Evolutionary conservation across 2,329 filamentous ascomycete species (phyloP).

Genomic region (Sporothrix schenckii): DNA sequence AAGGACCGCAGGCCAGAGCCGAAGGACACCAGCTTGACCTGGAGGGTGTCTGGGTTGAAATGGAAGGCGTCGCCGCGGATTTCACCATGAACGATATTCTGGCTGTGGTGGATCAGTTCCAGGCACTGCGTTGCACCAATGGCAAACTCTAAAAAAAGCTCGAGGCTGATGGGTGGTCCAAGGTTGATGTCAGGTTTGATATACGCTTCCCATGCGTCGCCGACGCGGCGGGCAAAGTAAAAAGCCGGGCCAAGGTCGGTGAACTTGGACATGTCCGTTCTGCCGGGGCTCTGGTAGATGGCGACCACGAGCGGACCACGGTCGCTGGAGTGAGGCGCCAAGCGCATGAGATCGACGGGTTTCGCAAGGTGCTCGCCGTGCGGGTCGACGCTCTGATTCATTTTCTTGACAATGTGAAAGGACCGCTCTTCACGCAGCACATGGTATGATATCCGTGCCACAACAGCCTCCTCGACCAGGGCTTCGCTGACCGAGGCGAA

Average conservation of each 20-base stretch:
- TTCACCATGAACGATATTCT: constrained; percentile 86
- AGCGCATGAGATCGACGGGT: constrained; percentile 75
- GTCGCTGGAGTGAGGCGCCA: constrained; percentile 70
- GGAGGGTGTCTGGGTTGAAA: constrained; percentile 70
- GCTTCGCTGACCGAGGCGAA: constrained; percentile 51
- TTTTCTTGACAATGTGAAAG: constrained; percentile 76
- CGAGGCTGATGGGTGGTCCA: constrained; percentile 66
- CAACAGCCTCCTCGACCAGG: constrained; percentile 65
- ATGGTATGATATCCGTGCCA: constrained; percentile 83
- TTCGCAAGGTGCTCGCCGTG: constrained; percentile 75
- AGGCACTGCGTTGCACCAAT: constrained; percentile 84
- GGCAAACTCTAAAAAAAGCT: constrained; percentile 85
- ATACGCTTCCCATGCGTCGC: constrained; percentile 54
- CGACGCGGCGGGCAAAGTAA: constrained; percentile 59
- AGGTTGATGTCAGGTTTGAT: constrained; percentile 50
- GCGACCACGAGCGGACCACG: constrained; percentile 72
- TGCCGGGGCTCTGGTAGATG: constrained; percentile 78
- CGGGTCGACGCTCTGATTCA: constrained; percentile 72
- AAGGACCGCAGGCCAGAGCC: constrained; percentile 86
- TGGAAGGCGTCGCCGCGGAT: constrained; percentile 90
- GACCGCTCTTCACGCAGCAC: constrained; percentile 82
- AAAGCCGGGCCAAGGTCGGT: constrained; percentile 78
- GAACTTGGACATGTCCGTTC: constrained; percentile 70
- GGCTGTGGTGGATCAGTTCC: constrained; percentile 86
- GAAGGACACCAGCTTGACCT: constrained; percentile 80